Percentiles rank a stretch among this genome's conserved stretches.
Conservation (phyloP, 2,329 filamentous ascomycete species). For the Talaromyces sp. region DNA sequence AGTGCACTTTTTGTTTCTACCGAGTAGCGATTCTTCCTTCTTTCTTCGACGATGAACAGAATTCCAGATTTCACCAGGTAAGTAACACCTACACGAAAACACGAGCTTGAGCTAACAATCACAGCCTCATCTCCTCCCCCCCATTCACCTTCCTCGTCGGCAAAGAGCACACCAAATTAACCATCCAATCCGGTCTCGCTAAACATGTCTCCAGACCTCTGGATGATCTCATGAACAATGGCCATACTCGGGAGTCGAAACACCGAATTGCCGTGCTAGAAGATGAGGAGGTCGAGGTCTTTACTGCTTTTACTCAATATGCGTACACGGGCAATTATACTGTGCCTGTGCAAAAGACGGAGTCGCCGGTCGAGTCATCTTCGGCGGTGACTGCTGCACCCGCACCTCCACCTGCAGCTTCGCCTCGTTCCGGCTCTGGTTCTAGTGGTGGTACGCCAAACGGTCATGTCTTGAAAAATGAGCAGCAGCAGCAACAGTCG, state of each 20-base stretch:
- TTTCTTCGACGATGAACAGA: conserved; percentile 25
- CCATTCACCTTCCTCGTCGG: conserved; percentile 48
- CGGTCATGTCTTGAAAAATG: background rate
- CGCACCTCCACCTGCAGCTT: conserved; percentile 3
- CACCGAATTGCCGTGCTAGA: conserved; percentile 43
- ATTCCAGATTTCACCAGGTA: conserved; percentile 35
- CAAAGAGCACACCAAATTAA: conserved; percentile 44
- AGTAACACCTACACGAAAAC: background rate
- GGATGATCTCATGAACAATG: conserved; percentile 45
- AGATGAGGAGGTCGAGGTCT: conserved; percentile 49
- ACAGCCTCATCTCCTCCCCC: conserved; percentile 43
- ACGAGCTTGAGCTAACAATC: background rate
- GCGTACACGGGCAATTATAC: conserved; percentile 49
- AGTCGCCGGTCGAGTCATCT: background rate
- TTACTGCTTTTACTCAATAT: conserved; percentile 49
- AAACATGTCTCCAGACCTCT: conserved; percentile 44
- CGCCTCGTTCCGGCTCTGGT: conserved; percentile 1
- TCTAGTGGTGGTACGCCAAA: background rate
- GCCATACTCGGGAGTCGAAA: conserved; percentile 44
- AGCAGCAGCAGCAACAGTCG: background rate
- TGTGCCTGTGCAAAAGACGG: conserved; percentile 28
- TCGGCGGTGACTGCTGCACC: background rate
- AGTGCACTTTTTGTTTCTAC: background rate
- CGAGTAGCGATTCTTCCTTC: background rate
- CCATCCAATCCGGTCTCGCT: conserved; percentile 45